A percentile compares a stretch with the other conserved stretches of the same genome.
Conservation (phyloP, 176 grass and related monocot genomes). For the Aegilops bicornis region DNA sequence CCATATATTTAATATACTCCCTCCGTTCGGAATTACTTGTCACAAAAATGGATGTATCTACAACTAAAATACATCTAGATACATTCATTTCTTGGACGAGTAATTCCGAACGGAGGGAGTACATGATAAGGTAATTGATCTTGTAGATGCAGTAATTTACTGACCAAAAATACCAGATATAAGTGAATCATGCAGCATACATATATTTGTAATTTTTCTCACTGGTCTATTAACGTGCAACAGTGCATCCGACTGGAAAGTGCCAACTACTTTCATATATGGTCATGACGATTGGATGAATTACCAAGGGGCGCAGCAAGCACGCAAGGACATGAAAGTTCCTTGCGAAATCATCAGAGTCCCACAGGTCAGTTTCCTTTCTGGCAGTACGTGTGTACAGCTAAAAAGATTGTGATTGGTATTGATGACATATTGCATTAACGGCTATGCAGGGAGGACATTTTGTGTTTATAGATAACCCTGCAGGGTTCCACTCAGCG, state of each 20-base stretch:
- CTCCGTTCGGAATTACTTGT: too few relatives aligned
- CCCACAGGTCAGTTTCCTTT: slow-evolving; percentile 58
- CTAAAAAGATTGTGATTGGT: background rate
- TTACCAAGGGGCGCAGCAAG: slow-evolving; percentile 86
- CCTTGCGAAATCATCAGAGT: slow-evolving; percentile 96
- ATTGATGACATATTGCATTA: background rate
- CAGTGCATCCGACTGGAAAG: slow-evolving; percentile 93
- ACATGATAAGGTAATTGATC: background rate
- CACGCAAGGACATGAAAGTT: slow-evolving; percentile 84
- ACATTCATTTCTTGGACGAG: too few relatives aligned
- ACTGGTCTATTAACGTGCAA: slow-evolving; percentile 3
- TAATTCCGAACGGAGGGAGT: too few relatives aligned
- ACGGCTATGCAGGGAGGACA: slow-evolving; percentile 64
- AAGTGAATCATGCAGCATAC: background rate
- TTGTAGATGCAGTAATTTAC: background rate
- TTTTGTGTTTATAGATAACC: slow-evolving; percentile 98
- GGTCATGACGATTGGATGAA: slow-evolving; percentile 96
- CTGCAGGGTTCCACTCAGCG: slow-evolving; percentile 73
- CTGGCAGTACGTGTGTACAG: background rate
- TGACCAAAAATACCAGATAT: background rate
- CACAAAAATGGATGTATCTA: too few relatives aligned
- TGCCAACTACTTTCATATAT: slow-evolving; percentile 96
- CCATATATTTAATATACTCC: background rate
- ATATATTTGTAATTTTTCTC: background rate
- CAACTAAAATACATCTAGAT: too few relatives aligned